These are phyloP conservation scores for Apophysomyces trapeziformis DNA, from an alignment of 371 early-diverging fungal species.

Conservation along the genomic window DNA sequence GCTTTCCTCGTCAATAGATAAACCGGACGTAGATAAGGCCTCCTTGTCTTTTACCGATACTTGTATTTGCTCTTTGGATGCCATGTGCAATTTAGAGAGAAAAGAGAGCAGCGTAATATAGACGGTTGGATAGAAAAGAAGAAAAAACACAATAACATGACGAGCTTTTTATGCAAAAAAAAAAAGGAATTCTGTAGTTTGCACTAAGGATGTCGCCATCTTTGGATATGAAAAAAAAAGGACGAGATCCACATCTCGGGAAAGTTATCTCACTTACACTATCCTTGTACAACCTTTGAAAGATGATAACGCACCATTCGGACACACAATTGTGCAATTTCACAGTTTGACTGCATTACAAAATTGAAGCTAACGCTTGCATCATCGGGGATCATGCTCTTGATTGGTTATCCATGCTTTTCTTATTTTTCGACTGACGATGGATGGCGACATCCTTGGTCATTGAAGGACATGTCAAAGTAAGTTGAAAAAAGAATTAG, in stretches of 20 bases:
- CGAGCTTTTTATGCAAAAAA: too few species aligned
- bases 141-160: too few species aligned
- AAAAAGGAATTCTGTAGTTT: too few species aligned
- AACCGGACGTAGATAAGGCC: conserved; percentile 1
- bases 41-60: background rate
- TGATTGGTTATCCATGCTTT: background rate
- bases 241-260: background rate
- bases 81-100: background rate
- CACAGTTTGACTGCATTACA: background rate
- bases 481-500: background rate
- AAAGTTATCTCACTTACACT: too few species aligned
- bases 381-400: background rate
- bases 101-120: background rate
- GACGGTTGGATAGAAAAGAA: too few species aligned
- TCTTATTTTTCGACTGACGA: background rate
- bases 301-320: conserved; percentile 2
- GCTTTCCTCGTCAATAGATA: conserved; percentile 15
- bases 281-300: background rate
- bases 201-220: background rate
- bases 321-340: conserved; percentile 4
- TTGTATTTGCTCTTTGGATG: background rate
- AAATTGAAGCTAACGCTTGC: background rate
- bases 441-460: conserved; percentile 5
- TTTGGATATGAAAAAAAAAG: background rate
- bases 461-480: background rate